Evolutionary conservation across 169 alveolate genomes (phyloP).

Genomic region (Cryptosporidium viatorum): DNA sequence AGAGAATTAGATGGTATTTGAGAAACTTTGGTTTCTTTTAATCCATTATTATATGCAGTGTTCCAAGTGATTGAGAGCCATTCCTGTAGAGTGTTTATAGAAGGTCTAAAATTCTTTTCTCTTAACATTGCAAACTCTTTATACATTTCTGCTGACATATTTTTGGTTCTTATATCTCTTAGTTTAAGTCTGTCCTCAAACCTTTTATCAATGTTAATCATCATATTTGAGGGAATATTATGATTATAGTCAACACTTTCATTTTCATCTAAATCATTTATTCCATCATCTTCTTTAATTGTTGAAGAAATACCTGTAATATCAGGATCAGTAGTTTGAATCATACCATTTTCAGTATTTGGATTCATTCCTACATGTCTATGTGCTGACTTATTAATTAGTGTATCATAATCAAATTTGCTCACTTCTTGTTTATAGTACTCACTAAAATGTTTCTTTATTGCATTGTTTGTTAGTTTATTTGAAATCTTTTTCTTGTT

Average conservation of each 20-base stretch:
- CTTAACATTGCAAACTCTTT: constrained; percentile 69
- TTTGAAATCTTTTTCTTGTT: constrained; percentile 28
- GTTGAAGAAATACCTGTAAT: neutral
- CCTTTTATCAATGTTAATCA: constrained; percentile 36
- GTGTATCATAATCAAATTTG: constrained; percentile 41
- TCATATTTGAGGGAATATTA: constrained; percentile 13
- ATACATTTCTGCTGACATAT: constrained; percentile 60
- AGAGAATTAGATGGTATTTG: constrained; percentile 64
- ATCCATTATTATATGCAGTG: constrained; percentile 53
- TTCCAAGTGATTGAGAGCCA: constrained; percentile 73
- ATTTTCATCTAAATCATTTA: constrained; percentile 16
- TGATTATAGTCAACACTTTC: neutral
- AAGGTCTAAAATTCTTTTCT: constrained; percentile 65
- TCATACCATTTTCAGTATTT: constrained; percentile 22
- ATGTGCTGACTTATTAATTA: constrained; percentile 46
- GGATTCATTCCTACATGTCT: constrained; percentile 49
- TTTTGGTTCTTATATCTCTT: constrained; percentile 53
- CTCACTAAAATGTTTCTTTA: constrained; percentile 42
- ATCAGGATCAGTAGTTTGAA: constrained; percentile 25
- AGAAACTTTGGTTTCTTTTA: constrained; percentile 59
- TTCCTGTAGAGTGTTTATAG: constrained; percentile 38
- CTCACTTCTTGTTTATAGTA: constrained; percentile 51
- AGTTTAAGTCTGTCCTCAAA: constrained; percentile 59
- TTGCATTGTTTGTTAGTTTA: constrained; percentile 17
- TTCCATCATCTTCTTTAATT: neutral